Evolutionary conservation across 495 filamentous ascomycete species (phyloP).

Genomic region (Emericellopsis terricola): DNA sequence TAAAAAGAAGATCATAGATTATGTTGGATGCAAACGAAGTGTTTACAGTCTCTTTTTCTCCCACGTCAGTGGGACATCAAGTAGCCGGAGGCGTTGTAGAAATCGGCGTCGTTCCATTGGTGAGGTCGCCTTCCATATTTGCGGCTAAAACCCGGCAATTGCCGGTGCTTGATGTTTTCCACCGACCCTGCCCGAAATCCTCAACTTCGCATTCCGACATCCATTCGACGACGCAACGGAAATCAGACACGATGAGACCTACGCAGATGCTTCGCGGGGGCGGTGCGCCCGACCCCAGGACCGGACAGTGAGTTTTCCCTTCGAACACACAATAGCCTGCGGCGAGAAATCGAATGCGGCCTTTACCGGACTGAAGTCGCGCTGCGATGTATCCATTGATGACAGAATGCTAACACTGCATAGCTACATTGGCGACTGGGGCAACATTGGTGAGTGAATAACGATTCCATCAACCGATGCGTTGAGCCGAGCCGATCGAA

Average conservation of each 20-base stretch:
- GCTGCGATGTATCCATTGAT: background rate
- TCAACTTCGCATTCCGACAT: background rate
- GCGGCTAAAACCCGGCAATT: background rate
- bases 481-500: no score
- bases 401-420: conserved; percentile 12
- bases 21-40: no score
- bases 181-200: background rate
- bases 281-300: conserved; percentile 13
- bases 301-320: conserved; percentile 37
- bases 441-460: conserved; percentile 53
- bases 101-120: no score
- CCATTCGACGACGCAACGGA: background rate
- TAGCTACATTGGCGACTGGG: conserved; percentile 79
- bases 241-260: conserved; percentile 42
- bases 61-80: no score
- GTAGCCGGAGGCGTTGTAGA: no score
- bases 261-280: conserved; percentile 35
- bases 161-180: background rate
- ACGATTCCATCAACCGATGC: no score
- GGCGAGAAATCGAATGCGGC: conserved; percentile 5
- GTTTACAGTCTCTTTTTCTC: no score
- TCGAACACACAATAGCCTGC: no score
- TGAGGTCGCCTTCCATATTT: no score
- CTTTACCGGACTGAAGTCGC: background rate
- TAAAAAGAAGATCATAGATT: no score